Conservation (phyloP, 2,329 filamentous ascomycete species). For the Scleromitrula shiraiana region DNA sequence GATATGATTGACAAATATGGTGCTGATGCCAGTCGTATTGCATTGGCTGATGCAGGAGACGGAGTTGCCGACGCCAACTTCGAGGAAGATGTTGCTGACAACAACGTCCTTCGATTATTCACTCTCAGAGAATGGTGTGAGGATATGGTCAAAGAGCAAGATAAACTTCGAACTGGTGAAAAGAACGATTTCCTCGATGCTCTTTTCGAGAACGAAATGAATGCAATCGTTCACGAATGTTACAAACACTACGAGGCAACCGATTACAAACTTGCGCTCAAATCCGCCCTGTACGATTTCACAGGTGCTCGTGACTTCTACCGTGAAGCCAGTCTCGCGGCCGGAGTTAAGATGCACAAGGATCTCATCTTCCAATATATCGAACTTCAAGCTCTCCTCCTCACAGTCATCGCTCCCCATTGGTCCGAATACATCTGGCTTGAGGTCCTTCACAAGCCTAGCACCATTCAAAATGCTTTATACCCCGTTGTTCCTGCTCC, state of each 20-base stretch:
- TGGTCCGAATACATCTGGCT: constrained; percentile 93
- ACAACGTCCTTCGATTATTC: constrained; percentile 78
- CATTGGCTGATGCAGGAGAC: constrained; percentile 89
- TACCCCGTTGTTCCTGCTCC: constrained; percentile 64
- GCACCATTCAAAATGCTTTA: constrained; percentile 69
- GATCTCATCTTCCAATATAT: constrained; percentile 74
- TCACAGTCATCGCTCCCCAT: constrained; percentile 82
- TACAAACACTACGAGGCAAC: constrained; percentile 70
- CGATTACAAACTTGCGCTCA: constrained; percentile 79
- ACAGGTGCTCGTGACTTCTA: constrained; percentile 84
- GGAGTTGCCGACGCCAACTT: constrained; percentile 95
- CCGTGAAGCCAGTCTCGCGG: constrained; percentile 70
- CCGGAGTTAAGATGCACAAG: constrained; percentile 78
- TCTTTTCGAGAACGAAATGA: constrained; percentile 91
- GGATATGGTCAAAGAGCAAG: constrained; percentile 65
- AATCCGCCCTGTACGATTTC: constrained; percentile 84
- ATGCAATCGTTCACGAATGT: constrained; percentile 70
- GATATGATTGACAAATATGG: constrained; percentile 88
- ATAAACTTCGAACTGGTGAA: constrained; percentile 65
- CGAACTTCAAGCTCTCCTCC: constrained; percentile 74
- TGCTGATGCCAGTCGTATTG: constrained; percentile 84
- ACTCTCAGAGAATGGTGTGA: constrained; percentile 86
- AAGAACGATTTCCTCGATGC: constrained; percentile 75
- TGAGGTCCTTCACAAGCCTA: constrained; percentile 72
- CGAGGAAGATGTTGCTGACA: constrained; percentile 89